Evolutionary conservation across 1,139 yeast species (phyloP).

Genomic region (Saccharomyces hybrid): DNA sequence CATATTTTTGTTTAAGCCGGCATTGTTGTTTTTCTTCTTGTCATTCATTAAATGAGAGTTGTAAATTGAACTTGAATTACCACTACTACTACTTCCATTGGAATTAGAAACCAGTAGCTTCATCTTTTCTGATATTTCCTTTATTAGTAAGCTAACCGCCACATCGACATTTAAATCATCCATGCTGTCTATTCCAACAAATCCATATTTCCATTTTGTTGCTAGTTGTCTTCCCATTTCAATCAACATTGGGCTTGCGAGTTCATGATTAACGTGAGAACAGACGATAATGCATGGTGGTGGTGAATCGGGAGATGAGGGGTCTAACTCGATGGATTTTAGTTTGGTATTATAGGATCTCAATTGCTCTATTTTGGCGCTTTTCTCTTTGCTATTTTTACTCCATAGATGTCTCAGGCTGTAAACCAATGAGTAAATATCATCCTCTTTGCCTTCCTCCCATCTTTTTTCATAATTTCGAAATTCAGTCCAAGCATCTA

Average conservation of each 20-base stretch:
- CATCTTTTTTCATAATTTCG: constrained; percentile 46
- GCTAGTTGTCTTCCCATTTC: constrained; percentile 53
- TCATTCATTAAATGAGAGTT: not conserved
- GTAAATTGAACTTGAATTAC: not conserved
- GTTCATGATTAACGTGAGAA: constrained; percentile 48
- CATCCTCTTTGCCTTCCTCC: constrained; percentile 59
- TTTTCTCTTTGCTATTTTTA: constrained; percentile 32
- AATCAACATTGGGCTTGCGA: constrained; percentile 52
- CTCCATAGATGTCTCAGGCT: constrained; percentile 52
- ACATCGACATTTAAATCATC: constrained; percentile 46
- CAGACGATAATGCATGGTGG: constrained; percentile 67
- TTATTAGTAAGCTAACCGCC: constrained; percentile 45
- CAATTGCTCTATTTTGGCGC: constrained; percentile 19
- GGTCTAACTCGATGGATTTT: constrained; percentile 35
- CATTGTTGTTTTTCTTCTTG: not conserved
- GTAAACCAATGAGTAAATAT: constrained; percentile 51
- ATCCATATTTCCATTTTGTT: constrained; percentile 54
- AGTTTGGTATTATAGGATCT: constrained; percentile 20
- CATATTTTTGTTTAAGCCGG: not conserved
- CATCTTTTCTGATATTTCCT: constrained; percentile 49
- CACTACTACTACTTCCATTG: not conserved
- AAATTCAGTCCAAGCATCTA: constrained; percentile 71
- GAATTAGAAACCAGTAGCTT: constrained; percentile 16
- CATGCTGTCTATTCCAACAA: constrained; percentile 49
- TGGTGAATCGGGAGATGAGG: constrained; percentile 43